Percentiles rank a stretch among this genome's conserved stretches.
Evolutionary conservation across 495 filamentous ascomycete species (phyloP).

Genomic region (Talaromyces liani): DNA sequence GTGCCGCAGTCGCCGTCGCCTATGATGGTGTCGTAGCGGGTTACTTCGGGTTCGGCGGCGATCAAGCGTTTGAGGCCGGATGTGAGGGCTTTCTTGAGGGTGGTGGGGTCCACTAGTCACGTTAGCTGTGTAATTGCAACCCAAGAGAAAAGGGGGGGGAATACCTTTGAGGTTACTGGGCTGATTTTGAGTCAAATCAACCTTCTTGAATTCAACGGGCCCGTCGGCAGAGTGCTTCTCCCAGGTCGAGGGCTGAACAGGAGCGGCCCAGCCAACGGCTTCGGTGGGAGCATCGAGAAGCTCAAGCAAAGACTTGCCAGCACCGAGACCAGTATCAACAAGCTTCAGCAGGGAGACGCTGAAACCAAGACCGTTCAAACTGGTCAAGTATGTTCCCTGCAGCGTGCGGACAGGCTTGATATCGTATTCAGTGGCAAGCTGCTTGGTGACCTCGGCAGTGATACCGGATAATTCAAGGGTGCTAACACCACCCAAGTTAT

Average conservation of each 20-base stretch:
- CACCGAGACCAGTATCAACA: slow-evolving; percentile 69
- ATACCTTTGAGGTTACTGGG: slow-evolving; percentile 63
- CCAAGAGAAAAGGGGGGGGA: no score
- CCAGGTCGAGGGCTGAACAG: slow-evolving; percentile 54
- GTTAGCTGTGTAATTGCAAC: not conserved
- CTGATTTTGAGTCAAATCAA: slow-evolving; percentile 47
- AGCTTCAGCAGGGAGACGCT: slow-evolving; percentile 79
- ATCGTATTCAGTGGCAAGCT: slow-evolving; percentile 59
- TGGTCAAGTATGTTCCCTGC: slow-evolving; percentile 64
- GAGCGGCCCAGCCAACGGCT: slow-evolving; percentile 76
- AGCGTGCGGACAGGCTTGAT: slow-evolving; percentile 64
- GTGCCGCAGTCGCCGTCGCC: slow-evolving; percentile 96
- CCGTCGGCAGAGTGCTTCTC: slow-evolving; percentile 29
- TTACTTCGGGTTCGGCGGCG: slow-evolving; percentile 73
- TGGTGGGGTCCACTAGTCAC: slow-evolving; percentile 50
- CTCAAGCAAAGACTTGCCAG: slow-evolving; percentile 72
- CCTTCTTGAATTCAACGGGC: slow-evolving; percentile 40
- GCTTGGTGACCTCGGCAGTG: slow-evolving; percentile 75
- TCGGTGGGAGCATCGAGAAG: slow-evolving; percentile 81
- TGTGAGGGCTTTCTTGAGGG: slow-evolving; percentile 53
- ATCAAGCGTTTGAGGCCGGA: slow-evolving; percentile 67
- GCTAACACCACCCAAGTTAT: slow-evolving; percentile 92
- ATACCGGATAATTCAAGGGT: slow-evolving; percentile 84
- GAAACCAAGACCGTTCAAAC: slow-evolving; percentile 88
- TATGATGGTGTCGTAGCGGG: slow-evolving; percentile 83